Base-by-base conservation (phyloP, 805 yeast genomes). In the Kodamaea nitidulidarum region DNA sequence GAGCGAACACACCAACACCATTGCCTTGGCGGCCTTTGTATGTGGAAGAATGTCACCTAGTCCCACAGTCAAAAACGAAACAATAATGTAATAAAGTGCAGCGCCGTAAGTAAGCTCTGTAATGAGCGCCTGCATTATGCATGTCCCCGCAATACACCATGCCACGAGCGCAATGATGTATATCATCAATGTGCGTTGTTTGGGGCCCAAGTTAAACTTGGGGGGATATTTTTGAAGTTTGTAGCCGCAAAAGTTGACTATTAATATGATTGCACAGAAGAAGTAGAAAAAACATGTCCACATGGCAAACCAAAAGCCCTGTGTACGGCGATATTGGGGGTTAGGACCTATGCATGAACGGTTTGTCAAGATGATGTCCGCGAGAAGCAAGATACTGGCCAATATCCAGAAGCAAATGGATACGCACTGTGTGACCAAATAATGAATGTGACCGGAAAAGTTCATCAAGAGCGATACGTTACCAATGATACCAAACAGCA, bases 241-340 rank as follows among this genome's bases (percentile, higher is more conserved):
- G 51, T 76, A 82, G 2, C 96, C 95, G 4, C 71, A 38, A 43
- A 75, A 78, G 60, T 87, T 88, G 25, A 78, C 44, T 1, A 70
- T 40, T 32, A 86, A 64, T 11, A 80, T 55, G 1, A 67, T 14
- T 3, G 80, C 69, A 47, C 90, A 82, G 4, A 63, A 33, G 43
- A 76, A 72, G 56, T 88, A 87, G 17, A 85, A 60, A 1, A 70
- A 62, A 3, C 78, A 70, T 0, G 95, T 84, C 43, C 82, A 61
- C 0, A 76, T 75, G 0, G 88, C 95, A 57, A 72, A 82, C 88
- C 90, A 88, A 55, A 75, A 88, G 2, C 95, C 95, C 46, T 77
- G 81, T 0, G 86, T 65, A 10, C 67, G 60, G 4, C 28, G 15
- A 41, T 44, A 48, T 6, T 21, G 35, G 8, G 51, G 36, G 41